Base-by-base conservation (phyloP, 257 asterid genomes). In the Fraxinus cuspidata region DNA sequence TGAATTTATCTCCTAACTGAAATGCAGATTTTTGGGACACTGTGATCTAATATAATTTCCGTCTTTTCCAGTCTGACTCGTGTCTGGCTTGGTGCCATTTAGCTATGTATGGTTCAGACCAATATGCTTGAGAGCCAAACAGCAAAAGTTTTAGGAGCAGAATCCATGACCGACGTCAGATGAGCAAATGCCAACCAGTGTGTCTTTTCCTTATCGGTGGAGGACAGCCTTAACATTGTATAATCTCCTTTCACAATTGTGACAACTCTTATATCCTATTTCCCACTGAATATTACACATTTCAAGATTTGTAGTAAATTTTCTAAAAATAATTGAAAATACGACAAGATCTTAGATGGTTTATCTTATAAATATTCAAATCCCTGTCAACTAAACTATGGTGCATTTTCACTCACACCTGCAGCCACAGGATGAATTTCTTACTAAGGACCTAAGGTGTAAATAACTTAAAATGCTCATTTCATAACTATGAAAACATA, bases 371-470 rank as follows among this genome's bases (percentile, higher is more conserved):
- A 35, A 35, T 75, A 38, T 37, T 72, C 40, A 40, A 28, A 27
- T 37, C 44, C n/a, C 28, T 9, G 31, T 60, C 32, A 34, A 58
- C 25, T 16, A 78, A 71, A 29, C 42, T 21, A 23, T 28, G 58
- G 42, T 35, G 67, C 40, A 72, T 25, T 37, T 37, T 7, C 49
- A 60, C 65, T 72, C 72, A 1, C 68, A 19, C 69, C 53, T 23
- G 69, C 68, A 77, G 58, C 29, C 70, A 27, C 18, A 32, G 21
- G n/a, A 67, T 76, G 67, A 76, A 31, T 67, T 42, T 73, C 56
- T 67, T 44, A 70, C 68, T 1, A 27, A 63, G 35, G n/a, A 63
- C 32, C 69, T 23, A 69, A 21, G 40, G 21, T 51, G 34, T 60
- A 63, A 37, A 63, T 40, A 63, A 65, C 74, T 16, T 65, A 40